Conservation (phyloP, 2,329 filamentous ascomycete genomes). For the Thelonectria rubi region DNA sequence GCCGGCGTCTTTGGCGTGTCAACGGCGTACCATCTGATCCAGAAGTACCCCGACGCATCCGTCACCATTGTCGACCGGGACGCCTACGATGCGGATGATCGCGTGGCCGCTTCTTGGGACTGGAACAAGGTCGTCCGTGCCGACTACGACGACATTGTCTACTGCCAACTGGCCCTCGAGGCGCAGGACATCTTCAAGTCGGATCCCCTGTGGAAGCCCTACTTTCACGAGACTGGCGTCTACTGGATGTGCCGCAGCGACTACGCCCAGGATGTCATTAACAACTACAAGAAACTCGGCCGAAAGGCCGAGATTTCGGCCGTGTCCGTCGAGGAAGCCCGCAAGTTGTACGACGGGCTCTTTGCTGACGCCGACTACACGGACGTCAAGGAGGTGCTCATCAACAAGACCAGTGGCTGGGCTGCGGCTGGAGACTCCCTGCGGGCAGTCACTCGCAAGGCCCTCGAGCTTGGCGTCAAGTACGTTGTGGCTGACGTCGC, state of each 20-base stretch:
- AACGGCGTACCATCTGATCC: conserved; percentile 70
- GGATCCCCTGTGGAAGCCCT: conserved; percentile 64
- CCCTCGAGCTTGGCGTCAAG: conserved; percentile 64
- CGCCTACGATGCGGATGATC: conserved; percentile 56
- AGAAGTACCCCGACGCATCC: conserved; percentile 57
- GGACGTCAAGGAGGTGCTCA: conserved; percentile 65
- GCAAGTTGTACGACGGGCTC: conserved; percentile 64
- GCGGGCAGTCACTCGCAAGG: conserved; percentile 61
- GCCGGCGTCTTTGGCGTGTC: conserved; percentile 73
- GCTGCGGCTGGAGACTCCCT: conserved; percentile 67
- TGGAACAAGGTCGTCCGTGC: conserved; percentile 78
- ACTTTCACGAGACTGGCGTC: conserved; percentile 69
- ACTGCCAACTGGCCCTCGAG: conserved; percentile 72
- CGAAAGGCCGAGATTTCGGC: conserved; percentile 53
- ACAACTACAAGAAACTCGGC: conserved; percentile 61
- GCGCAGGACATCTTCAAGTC: conserved; percentile 69
- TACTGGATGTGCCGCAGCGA: conserved; percentile 63
- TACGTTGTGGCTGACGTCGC: conserved; percentile 64
- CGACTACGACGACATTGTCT: conserved; percentile 72
- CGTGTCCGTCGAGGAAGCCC: conserved; percentile 55
- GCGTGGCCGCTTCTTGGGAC: conserved; percentile 73
- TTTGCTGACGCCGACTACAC: conserved; percentile 69
- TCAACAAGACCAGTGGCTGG: conserved; percentile 52
- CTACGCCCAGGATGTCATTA: conserved; percentile 60
- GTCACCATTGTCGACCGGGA: conserved; percentile 68